Base-by-base conservation (phyloP, 2,329 filamentous ascomycete genomes). In the Balansia obtecta region DNA sequence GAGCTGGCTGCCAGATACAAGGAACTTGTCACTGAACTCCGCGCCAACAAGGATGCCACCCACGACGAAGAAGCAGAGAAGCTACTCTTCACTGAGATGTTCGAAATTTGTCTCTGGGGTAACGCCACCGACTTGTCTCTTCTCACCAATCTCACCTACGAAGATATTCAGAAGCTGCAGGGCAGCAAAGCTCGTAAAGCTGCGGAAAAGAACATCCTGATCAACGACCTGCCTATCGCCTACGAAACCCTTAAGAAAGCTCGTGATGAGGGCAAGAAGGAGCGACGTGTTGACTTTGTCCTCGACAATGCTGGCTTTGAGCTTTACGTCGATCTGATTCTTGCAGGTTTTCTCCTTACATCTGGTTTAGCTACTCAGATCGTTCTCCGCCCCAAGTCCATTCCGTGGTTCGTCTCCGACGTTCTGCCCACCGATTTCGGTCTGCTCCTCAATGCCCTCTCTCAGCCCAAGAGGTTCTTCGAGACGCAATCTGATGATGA, bases 341-440 rank as follows among this genome's bases (percentile, higher is more conserved):
- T 98, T 2, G 90, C 88, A 0, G 91, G 90, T 1, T 98, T 95
- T 64, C 75, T 98, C 13, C 75, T 98, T 7, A 83, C 88, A 0
- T 76, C 88, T 0, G 87, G 85, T 0, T 79, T 98, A 6, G 93
- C 93, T 0, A 96, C 90, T 0, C 81, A 82, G 22, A 76, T 98
- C 13, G 82, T 97, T 18, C 77, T 98, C 10, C 90, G 95, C 61
- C 90, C 93, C 48, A 98, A 98, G 71, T 84, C 82, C 20, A 90
- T 98, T 52, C 93, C 93, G 1, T 98, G 93, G 93, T 98, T 97
- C 63, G 93, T 98, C 45, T 96, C 89, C 1, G 93, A 98, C 61
- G 93, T 97, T 3, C 69, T 95, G 11, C 90, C 91, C 0, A 76
- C 73, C 40, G 93, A 98, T 68, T 96, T 97, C 59, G 76, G 74